Conservation (phyloP, 2,329 filamentous ascomycete species). For the Colletotrichum camelliae region DNA sequence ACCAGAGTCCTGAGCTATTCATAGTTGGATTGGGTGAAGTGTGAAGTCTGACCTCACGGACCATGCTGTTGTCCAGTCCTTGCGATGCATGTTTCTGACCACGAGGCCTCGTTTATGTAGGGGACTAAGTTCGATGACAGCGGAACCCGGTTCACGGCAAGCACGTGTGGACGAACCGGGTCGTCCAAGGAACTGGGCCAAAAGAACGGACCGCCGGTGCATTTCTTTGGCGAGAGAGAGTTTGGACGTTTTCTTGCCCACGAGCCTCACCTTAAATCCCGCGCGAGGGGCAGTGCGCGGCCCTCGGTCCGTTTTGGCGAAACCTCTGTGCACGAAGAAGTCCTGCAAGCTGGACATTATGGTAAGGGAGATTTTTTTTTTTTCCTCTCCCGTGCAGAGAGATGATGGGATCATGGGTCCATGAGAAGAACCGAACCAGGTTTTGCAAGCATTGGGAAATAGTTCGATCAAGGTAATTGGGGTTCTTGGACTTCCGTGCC, state of each 20-base stretch:
- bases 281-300: background rate
- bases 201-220: background rate
- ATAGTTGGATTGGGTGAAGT: background rate
- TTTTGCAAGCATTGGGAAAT: background rate
- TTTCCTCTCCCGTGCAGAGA: background rate
- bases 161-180: background rate
- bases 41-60: background rate
- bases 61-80: background rate
- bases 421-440: background rate
- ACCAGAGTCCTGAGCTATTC: background rate
- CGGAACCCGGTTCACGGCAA: constrained; percentile 9
- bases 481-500: background rate
- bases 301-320: background rate
- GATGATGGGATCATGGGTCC: background rate
- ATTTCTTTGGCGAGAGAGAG: background rate
- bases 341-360: background rate
- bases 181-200: constrained; percentile 6
- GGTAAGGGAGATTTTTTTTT: background rate
- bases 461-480: background rate
- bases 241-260: background rate
- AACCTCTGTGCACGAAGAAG: background rate
- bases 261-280: background rate
- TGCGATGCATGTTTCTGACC: background rate
- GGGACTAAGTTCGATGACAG: background rate
- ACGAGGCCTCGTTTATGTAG: background rate